phyloP scores from a whole-genome alignment of 352 stramenopile genomes.

The Phytophthora lateralis region DNA sequence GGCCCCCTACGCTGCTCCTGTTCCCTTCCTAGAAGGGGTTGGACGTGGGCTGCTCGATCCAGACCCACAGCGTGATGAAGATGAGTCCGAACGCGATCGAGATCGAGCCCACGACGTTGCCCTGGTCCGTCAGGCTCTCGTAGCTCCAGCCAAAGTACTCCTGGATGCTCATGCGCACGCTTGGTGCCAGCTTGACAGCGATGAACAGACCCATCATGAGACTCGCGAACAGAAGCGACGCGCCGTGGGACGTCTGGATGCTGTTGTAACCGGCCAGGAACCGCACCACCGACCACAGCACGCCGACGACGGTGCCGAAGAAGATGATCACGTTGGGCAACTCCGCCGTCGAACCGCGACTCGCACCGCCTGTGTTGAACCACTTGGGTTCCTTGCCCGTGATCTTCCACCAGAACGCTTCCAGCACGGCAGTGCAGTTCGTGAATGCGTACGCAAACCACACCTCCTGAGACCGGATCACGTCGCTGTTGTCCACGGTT shows the following conservation, averaged over 20 bases:
- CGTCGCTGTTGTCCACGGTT: slow-evolving; percentile 85
- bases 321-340: slow-evolving; percentile 83
- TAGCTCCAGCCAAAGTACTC: slow-evolving; percentile 92
- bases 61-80: slow-evolving; percentile 86
- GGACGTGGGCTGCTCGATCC: slow-evolving; percentile 79
- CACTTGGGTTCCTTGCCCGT: slow-evolving; percentile 80
- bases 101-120: slow-evolving; percentile 80
- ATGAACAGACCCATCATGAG: slow-evolving; percentile 86
- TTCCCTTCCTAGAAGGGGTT: slow-evolving; percentile 67
- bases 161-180: slow-evolving; percentile 86
- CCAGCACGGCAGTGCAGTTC: slow-evolving; percentile 75
- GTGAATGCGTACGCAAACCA: slow-evolving; percentile 89
- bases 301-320: slow-evolving; percentile 66
- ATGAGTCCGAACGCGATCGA: slow-evolving; percentile 77
- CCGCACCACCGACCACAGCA: slow-evolving; percentile 75
- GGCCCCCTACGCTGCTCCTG: slow-evolving; percentile 9
- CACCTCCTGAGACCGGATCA: slow-evolving; percentile 82
- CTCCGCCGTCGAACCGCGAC: slow-evolving; percentile 67
- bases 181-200: slow-evolving; percentile 77
- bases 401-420: slow-evolving; percentile 86
- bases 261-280: slow-evolving; percentile 84
- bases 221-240: slow-evolving; percentile 76
- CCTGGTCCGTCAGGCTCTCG: slow-evolving; percentile 83
- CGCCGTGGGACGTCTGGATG: slow-evolving; percentile 72
- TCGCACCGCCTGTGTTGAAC: slow-evolving; percentile 81